Conservation (phyloP, 768 basidiomycete species). For the Macrolepiota dolichaula region DNA sequence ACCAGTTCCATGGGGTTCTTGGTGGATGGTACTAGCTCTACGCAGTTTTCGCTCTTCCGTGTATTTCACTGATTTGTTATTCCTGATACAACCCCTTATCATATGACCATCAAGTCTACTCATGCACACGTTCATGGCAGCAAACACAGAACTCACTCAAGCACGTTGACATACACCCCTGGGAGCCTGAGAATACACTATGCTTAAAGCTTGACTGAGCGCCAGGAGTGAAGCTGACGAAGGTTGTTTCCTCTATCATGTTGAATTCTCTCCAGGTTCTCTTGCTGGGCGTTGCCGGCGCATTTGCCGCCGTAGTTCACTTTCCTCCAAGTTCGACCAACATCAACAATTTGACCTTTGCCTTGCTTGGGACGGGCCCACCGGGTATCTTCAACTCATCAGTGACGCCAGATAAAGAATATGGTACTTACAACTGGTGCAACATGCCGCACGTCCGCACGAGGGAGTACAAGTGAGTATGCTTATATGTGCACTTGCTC, state of each 20-base stretch:
- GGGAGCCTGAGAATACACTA: background rate
- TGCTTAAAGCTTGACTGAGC: background rate
- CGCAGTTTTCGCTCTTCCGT: background rate
- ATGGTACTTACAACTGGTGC: conserved; percentile 51
- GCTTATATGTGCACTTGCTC: background rate
- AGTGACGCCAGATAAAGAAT: conserved; percentile 30
- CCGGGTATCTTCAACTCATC: conserved; percentile 46
- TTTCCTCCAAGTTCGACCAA: conserved; percentile 36
- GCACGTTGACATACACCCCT: background rate
- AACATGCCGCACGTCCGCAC: conserved; percentile 51
- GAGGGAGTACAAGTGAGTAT: conserved; percentile 41
- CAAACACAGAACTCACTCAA: background rate
- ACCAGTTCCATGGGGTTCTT: too few species aligned
- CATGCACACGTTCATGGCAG: background rate
- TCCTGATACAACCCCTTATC: background rate
- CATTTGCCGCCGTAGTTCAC: conserved; percentile 25
- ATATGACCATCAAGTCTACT: background rate
- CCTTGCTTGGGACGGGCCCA: conserved; percentile 36
- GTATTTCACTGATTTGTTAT: background rate
- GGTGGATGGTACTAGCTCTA: too few species aligned
- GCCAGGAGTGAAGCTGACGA: background rate
- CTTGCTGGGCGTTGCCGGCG: conserved; percentile 13
- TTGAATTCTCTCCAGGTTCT: background rate
- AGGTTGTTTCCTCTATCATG: conserved; percentile 19
- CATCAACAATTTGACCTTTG: conserved; percentile 42